Conservation (phyloP, 78 protist genomes). For the Dictyostelium discoideum region DNA sequence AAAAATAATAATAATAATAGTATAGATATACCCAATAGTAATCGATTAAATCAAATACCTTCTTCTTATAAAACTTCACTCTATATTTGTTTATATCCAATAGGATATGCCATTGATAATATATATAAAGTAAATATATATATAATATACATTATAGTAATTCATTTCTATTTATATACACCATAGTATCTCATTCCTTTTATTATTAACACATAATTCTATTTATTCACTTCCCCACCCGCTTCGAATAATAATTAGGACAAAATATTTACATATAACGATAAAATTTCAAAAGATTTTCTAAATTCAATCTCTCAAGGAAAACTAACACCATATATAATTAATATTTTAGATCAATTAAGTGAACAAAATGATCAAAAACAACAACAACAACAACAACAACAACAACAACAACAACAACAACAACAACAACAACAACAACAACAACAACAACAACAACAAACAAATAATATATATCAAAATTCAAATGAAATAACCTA, state of each 20-base stretch:
- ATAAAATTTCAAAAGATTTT: conserved; percentile 40
- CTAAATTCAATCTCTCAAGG: conserved; percentile 47
- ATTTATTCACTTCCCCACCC: too few species aligned
- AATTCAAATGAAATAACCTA: conserved; percentile 6
- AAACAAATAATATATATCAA: background rate
- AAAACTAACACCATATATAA: conserved; percentile 39
- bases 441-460: background rate
- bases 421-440: background rate
- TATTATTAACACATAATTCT: background rate
- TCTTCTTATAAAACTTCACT: conserved; percentile 7
- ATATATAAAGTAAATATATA: conserved; percentile 20
- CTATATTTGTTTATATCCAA: conserved; percentile 25
- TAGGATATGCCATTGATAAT: conserved; percentile 45
- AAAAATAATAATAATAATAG: too few species aligned
- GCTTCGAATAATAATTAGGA: conserved; percentile 1
- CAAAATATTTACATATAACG: conserved; percentile 44
- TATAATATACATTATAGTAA: background rate
- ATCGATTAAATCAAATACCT: background rate
- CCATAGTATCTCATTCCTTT: background rate
- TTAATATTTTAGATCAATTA: conserved; percentile 43
- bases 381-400: background rate
- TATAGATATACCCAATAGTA: background rate
- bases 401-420: background rate
- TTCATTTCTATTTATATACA: background rate
- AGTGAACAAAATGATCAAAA: background rate